A percentile compares a stretch with the other conserved stretches of the same genome.
These are phyloP conservation scores for Diutina sp. DNA, from an alignment of 1,139 yeast genomes.

Conservation along the genomic window DNA sequence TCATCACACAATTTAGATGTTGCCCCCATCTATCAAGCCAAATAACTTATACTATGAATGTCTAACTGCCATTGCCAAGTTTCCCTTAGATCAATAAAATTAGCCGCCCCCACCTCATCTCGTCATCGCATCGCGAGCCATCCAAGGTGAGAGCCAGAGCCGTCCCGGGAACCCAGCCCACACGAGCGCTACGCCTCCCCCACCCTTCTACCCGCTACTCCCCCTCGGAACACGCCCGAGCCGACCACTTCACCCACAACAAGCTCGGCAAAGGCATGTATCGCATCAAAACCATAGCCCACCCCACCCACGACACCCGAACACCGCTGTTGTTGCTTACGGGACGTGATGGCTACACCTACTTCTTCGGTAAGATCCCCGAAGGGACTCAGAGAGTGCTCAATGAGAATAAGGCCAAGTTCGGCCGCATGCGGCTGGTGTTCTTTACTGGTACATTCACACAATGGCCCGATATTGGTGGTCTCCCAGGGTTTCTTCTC, in stretches of 20 bases:
- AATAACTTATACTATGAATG: too few species aligned
- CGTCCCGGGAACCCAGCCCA: not conserved
- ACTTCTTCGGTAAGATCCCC: conserved; percentile 67
- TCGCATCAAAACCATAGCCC: conserved; percentile 31
- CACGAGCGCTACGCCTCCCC: not conserved
- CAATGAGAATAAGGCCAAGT: conserved; percentile 38
- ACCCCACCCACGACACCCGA: conserved; percentile 45
- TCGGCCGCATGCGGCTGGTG: conserved; percentile 46
- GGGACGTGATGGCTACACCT: conserved; percentile 40
- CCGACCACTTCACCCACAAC: not conserved
- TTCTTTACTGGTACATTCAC: conserved; percentile 63
- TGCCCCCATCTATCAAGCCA: too few species aligned
- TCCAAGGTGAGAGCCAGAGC: not conserved
- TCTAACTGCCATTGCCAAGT: too few species aligned
- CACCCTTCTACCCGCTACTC: not conserved
- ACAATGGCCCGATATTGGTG: conserved; percentile 67
- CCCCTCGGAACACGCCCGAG: not conserved
- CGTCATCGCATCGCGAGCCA: not conserved
- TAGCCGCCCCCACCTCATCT: not conserved
- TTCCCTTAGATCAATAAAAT: too few species aligned
- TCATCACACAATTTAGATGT: too few species aligned
- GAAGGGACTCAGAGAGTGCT: conserved; percentile 78
- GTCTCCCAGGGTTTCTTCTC: conserved; percentile 78
- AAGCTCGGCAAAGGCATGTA: conserved; percentile 16
- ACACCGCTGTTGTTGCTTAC: conserved; percentile 44